These are phyloP conservation scores for Venturiaceae sp. DNA, from an alignment of 2,329 filamentous ascomycete species.

Conservation along the genomic window DNA sequence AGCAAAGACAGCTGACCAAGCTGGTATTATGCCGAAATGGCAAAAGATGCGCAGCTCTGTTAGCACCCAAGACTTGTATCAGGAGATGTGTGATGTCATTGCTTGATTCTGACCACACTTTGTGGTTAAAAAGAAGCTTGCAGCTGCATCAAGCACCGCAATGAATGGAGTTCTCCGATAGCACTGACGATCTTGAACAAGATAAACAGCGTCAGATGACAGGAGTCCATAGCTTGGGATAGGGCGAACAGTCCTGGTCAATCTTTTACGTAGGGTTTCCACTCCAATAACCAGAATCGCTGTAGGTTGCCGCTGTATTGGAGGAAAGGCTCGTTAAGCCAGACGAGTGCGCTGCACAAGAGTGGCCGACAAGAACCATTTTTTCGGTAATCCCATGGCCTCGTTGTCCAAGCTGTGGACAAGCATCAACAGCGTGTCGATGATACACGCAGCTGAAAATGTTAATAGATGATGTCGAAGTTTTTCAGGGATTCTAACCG, in stretches of 20 bases:
- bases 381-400: slow-evolving; percentile 65
- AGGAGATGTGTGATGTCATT: neutral
- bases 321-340: neutral
- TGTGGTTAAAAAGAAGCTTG: neutral
- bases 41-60: too few species aligned
- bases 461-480: neutral
- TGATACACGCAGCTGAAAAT: slow-evolving; percentile 64
- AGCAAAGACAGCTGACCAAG: neutral
- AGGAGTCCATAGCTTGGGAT: neutral
- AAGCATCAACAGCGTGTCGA: slow-evolving; percentile 77
- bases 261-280: neutral
- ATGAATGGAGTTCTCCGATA: neutral
- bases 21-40: neutral
- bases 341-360: neutral
- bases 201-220: neutral
- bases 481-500: neutral
- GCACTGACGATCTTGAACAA: neutral
- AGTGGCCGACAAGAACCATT: slow-evolving; percentile 62
- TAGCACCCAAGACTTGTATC: too few species aligned
- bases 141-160: too few species aligned
- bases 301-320: neutral
- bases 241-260: too few species aligned
- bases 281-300: slow-evolving; percentile 1
- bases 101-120: neutral
- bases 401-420: slow-evolving; percentile 61